phyloP scores from a whole-genome alignment of 176 grass and related monocot genomes.

The Leersia perrieri region DNA sequence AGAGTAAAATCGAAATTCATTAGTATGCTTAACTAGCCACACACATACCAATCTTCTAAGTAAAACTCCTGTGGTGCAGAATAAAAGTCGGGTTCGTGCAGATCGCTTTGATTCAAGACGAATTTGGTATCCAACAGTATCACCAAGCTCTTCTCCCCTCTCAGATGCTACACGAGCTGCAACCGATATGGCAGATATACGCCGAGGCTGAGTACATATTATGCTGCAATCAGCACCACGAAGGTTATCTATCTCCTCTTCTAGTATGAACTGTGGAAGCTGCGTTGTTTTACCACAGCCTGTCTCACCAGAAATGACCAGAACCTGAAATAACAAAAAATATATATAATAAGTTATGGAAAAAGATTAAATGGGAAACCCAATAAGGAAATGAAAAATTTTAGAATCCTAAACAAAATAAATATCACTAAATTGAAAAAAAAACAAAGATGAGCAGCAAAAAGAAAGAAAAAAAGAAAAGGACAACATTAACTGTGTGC shows the following conservation, averaged over 20 bases:
- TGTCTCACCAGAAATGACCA: slow-evolving; percentile 96
- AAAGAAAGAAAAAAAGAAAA: background rate
- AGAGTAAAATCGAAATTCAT: background rate
- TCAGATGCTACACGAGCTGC: slow-evolving; percentile 84
- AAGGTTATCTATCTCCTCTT: slow-evolving; percentile 79
- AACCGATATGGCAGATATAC: slow-evolving; percentile 96
- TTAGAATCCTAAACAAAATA: slow-evolving; percentile 17
- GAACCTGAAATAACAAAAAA: slow-evolving; percentile 53
- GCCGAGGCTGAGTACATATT: slow-evolving; percentile 94
- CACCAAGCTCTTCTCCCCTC: slow-evolving; percentile 82
- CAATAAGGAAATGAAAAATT: background rate
- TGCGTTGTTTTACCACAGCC: slow-evolving; percentile 98
- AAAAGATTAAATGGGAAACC: background rate
- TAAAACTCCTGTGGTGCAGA: slow-evolving; percentile 96
- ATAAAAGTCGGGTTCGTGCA: slow-evolving; percentile 70
- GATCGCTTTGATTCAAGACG: slow-evolving; percentile 85
- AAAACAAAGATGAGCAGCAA: slow-evolving; percentile 17
- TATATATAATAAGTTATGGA: slow-evolving; percentile 6
- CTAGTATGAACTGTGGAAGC: slow-evolving; percentile 91
- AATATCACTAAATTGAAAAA: slow-evolving; percentile 5
- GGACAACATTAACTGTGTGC: background rate
- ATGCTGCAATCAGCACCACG: slow-evolving; percentile 83
- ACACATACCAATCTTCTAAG: slow-evolving; percentile 88
- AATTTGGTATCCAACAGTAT: slow-evolving; percentile 95
- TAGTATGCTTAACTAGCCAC: slow-evolving; percentile 29